These are phyloP conservation scores for Jaltomata sinuosa DNA, from an alignment of 257 asterid species.

Conservation along the genomic window DNA sequence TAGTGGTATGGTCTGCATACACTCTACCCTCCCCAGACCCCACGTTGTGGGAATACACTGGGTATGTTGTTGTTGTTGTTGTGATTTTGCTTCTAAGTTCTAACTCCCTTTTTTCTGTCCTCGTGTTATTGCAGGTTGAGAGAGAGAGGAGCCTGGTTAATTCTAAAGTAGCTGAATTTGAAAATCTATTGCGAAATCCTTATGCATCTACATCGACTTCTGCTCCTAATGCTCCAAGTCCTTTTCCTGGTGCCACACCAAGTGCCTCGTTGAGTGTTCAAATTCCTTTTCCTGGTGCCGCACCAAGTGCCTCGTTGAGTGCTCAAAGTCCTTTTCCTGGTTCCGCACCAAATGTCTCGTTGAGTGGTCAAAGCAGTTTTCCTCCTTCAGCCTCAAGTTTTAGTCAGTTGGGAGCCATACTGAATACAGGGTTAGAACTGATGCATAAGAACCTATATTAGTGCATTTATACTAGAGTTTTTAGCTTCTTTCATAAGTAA, in stretches of 20 bases:
- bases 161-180: conserved; percentile 67
- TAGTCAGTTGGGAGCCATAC: conserved; percentile 52
- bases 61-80: too few species aligned
- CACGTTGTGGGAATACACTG: too few species aligned
- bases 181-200: conserved; percentile 52
- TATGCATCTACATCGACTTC: conserved; percentile 25
- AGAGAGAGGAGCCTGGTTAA: conserved; percentile 61
- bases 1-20: too few species aligned
- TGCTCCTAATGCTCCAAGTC: conserved; percentile 34
- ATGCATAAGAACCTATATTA: neutral
- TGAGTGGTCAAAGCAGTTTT: conserved; percentile 20
- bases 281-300: conserved; percentile 27
- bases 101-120: conserved; percentile 10
- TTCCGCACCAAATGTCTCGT: conserved; percentile 16
- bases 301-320: conserved; percentile 16
- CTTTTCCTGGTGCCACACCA: conserved; percentile 26
- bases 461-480: neutral
- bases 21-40: too few species aligned
- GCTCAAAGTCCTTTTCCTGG: conserved; percentile 30
- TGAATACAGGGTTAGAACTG: conserved; percentile 44
- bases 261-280: conserved; percentile 20
- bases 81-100: neutral
- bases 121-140: conserved; percentile 49
- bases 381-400: conserved; percentile 60
- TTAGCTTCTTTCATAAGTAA: neutral